Base-by-base conservation (phyloP, 306 rosid genomes). In the Alnus glutinosa region DNA sequence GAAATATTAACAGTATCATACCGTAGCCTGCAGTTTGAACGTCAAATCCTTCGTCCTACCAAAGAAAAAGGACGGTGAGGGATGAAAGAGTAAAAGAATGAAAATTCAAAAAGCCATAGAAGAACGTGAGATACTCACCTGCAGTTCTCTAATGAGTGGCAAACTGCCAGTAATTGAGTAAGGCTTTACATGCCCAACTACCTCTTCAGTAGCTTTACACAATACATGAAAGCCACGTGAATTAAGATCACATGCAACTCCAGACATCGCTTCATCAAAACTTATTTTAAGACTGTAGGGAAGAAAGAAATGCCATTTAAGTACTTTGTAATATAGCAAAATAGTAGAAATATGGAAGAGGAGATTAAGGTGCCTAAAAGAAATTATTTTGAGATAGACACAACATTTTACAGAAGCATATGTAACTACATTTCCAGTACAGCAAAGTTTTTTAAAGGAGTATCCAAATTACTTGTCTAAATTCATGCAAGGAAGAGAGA, bases 151-250 rank as follows among this genome's bases (percentile, higher is more conserved):
- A 88, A 95, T 90, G 71, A 93, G 92, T 32, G 98, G 99, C 82
- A 95, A 84, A 81, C 85, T 93, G 73, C 98, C 99, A 15, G 98
- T 93, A 79, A 95, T 90, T 13, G 98, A 91, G 87, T 90, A 95
- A 55, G 99, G 98, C 82, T 93, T 95, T 70, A 91, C 96, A 67
- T 88, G 70, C 59, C 99, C 99, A 83, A 95, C 91, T 46, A 93
- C 89, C 85, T 93, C 97, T 79, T 95, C 90, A n/a, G 99, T 95
- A 69, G 99, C 96, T 83, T 95, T 89, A 82, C 93, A 89, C 82
- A 95, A 85, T 16, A 95, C 94, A 32, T 90, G 88, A 79, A 85
- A 95, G 77, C 99, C 99, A 49, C 71, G 89, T 77, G 98, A 93
- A 61, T 93, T 75, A 70, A 95, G 88, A 88, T 91, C 81, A 73